phyloP scores from a whole-genome alignment of 495 filamentous ascomycete genomes.

The Evansstolkia leycettana region DNA sequence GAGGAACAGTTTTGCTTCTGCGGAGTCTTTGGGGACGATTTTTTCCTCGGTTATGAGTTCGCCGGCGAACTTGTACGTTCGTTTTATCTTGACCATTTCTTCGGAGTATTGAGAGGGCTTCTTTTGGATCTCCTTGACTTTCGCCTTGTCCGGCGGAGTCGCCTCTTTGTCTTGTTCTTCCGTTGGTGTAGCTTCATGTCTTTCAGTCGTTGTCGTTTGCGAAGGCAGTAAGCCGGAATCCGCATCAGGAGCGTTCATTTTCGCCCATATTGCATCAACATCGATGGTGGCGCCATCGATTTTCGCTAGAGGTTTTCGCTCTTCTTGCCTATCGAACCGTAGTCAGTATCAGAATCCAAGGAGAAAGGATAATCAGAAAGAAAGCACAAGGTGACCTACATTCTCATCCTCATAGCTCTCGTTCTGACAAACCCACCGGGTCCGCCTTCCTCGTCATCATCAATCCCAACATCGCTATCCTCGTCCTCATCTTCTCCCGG shows the following conservation, averaged over 20 bases:
- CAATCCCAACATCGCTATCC: slow-evolving; percentile 44
- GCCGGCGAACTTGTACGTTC: slow-evolving; percentile 85
- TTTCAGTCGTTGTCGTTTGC: slow-evolving; percentile 3
- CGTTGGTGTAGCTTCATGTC: slow-evolving; percentile 5
- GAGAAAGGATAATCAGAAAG: not conserved
- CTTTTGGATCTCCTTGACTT: slow-evolving; percentile 6
- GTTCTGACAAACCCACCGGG: slow-evolving; percentile 79
- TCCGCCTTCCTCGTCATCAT: slow-evolving; percentile 47
- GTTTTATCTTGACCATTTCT: slow-evolving; percentile 68
- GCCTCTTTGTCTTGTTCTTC: slow-evolving; percentile 6
- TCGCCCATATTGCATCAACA: slow-evolving; percentile 79
- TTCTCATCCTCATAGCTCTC: slow-evolving; percentile 52
- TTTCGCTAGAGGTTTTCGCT: slow-evolving; percentile 47
- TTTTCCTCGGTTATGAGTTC: slow-evolving; percentile 75
- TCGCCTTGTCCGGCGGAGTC: slow-evolving; percentile 11
- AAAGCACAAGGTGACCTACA: slow-evolving; percentile 24
- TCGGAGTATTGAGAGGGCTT: slow-evolving; percentile 6
- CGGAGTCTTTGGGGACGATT: slow-evolving; percentile 61
- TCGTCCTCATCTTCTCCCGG: slow-evolving; percentile 26
- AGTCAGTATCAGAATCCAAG: slow-evolving; percentile 4
- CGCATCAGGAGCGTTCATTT: slow-evolving; percentile 49
- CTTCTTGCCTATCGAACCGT: slow-evolving; percentile 39
- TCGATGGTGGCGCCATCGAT: slow-evolving; percentile 68
- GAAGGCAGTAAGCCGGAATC: slow-evolving; percentile 6
- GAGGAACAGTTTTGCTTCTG: slow-evolving; percentile 70